Percentiles rank a stretch among this genome's conserved stretches.
These are phyloP conservation scores for Sphagnum tenellum DNA, from an alignment of 225 moss, liverwort and hornwort species.

Conservation along the genomic window DNA sequence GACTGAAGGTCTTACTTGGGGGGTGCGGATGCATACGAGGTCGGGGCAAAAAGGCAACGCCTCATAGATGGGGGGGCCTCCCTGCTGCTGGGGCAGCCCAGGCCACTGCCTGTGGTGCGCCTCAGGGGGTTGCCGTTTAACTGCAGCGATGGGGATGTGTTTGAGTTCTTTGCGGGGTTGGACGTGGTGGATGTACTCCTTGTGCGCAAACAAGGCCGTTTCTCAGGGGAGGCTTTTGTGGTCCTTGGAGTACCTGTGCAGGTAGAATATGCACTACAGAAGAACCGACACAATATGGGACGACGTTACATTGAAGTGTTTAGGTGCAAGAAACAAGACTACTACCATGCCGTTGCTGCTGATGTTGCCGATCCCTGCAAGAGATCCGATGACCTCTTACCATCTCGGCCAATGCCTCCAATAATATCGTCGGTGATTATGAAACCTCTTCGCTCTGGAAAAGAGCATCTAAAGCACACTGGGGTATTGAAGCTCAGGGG, in stretches of 20 bases:
- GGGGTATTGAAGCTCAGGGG: constrained; percentile 81
- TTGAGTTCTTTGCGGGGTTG: constrained; percentile 80
- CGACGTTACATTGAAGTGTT: constrained; percentile 85
- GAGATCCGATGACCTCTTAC: constrained; percentile 31
- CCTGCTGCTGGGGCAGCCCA: constrained; percentile 56
- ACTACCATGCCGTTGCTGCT: constrained; percentile 63
- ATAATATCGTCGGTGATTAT: constrained; percentile 17
- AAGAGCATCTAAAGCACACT: constrained; percentile 60
- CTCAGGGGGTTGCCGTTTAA: constrained; percentile 90
- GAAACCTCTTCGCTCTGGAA: constrained; percentile 28
- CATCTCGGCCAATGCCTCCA: too few relatives aligned
- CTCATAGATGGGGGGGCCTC: constrained; percentile 72
- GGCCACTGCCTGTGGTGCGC: constrained; percentile 72
- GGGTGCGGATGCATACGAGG: constrained; percentile 81
- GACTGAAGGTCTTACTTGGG: constrained; percentile 89
- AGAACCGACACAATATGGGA: constrained; percentile 84
- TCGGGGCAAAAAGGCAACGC: constrained; percentile 86
- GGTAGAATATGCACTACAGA: constrained; percentile 85
- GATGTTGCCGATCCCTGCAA: constrained; percentile 51
- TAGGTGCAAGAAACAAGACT: constrained; percentile 86
- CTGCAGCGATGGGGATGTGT: constrained; percentile 77
- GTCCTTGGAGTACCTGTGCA: constrained; percentile 80
- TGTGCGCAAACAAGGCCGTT: constrained; percentile 75
- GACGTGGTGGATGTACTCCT: constrained; percentile 85
- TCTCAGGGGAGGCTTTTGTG: constrained; percentile 80